Evolutionary conservation across 345 rosid genomes (phyloP), one percentile per base, ranked within the genome.

Genomic region (Citrus hindsii): DNA sequence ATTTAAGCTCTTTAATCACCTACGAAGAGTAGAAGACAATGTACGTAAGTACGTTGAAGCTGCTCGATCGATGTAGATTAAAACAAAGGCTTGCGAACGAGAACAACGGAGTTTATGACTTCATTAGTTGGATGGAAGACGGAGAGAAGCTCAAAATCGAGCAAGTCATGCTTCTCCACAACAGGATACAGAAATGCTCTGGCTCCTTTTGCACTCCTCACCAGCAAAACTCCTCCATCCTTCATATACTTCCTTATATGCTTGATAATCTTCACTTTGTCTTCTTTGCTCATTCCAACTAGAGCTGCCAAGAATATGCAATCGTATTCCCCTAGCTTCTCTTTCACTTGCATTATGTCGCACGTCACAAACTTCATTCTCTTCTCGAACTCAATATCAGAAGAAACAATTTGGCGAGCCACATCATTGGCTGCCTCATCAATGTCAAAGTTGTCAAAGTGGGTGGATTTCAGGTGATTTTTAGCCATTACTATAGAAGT

Each of bases 131-230:
- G 89, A 81, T 87, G 89, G 30, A 73, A 84, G 53, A 79, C n/a
- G 10, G 87, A 87, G 22, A 87, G 86, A 14, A 81, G 3, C 62
- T 87, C 82, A 32, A 87, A 87, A 22, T 81, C 86, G 28, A 62
- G 51, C 77, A 79, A 75, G 30, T 83, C 85, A 9, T 48, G 22
- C 27, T 77, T 80, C 69, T 79, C 87, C n/a, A 87, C 79, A 25
- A 77, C 80, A 1, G 87, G 89, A 30, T 84, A 84, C 19, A 87
- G 55, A 48, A 84, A 84, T 9, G 86, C 87, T 59, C 87, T 75
- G 5, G 86, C 89, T 5, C 87, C 89, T 21, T 77, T 75, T 1
- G 86, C 89, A 77, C 89, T 87, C 71, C 89, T 87, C 61, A 84
- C 72, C 0, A 84, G 66, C 83, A 83, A 65, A 62, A 60, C 16